Percentiles rank a stretch among this genome's conserved stretches.
Evolutionary conservation across 2,329 filamentous ascomycete species (phyloP).

Genomic region (Talaromyces sp.): DNA sequence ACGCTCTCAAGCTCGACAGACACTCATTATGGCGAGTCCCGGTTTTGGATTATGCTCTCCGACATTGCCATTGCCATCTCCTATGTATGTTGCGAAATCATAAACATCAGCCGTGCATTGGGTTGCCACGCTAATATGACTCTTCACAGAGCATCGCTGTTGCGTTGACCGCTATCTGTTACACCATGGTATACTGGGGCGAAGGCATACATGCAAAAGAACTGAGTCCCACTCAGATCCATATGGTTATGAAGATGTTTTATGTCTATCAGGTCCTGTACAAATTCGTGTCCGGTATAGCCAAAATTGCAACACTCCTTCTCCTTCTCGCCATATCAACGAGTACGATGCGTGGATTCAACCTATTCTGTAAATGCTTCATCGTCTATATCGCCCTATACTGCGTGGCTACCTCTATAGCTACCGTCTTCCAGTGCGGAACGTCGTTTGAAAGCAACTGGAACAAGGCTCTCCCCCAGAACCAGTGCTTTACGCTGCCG

Average conservation of each 20-base stretch:
- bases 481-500: constrained; percentile 2
- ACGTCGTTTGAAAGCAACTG: constrained; percentile 6
- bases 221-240: neutral
- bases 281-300: constrained; percentile 9
- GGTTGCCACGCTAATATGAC: neutral
- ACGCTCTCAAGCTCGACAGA: constrained; percentile 3
- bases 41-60: constrained; percentile 8
- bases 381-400: constrained; percentile 6
- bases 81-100: neutral
- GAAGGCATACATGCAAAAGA: constrained; percentile 8
- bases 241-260: constrained; percentile 2
- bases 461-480: constrained; percentile 5
- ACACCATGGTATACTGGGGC: neutral
- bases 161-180: constrained; percentile 6
- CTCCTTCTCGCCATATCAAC: constrained; percentile 2
- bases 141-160: neutral
- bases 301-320: constrained; percentile 1
- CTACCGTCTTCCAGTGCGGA: constrained; percentile 6
- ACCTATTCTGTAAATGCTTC: constrained; percentile 6
- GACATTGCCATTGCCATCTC: constrained; percentile 5
- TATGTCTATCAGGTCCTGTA: constrained; percentile 9
- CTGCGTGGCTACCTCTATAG: neutral
- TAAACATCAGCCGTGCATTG: neutral
- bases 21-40: constrained; percentile 1
- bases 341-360: neutral